phyloP scores from a whole-genome alignment of 1,139 yeast species.

The Debaryomyces sp. region DNA sequence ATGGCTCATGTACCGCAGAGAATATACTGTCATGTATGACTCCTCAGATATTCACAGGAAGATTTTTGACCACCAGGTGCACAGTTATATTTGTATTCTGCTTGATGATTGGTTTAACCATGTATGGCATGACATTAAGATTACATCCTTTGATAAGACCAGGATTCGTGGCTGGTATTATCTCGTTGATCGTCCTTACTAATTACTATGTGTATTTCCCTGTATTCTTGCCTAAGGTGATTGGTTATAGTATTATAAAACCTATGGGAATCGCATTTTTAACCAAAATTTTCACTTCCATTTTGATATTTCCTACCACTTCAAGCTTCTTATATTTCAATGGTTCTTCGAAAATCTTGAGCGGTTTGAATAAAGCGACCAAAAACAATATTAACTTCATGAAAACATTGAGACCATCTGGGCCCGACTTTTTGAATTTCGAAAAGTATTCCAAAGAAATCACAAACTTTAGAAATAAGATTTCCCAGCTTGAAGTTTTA shows the following conservation, averaged over 20 bases:
- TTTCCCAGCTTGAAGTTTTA: slow-evolving; percentile 25
- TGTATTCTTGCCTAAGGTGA: slow-evolving; percentile 23
- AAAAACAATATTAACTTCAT: slow-evolving; percentile 28
- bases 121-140: slow-evolving; percentile 27
- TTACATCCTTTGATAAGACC: slow-evolving; percentile 23
- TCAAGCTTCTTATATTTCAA: slow-evolving; percentile 27
- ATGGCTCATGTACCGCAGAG: slow-evolving; percentile 30
- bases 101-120: slow-evolving; percentile 25
- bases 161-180: slow-evolving; percentile 26
- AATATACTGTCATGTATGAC: slow-evolving; percentile 24
- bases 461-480: slow-evolving; percentile 19
- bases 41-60: slow-evolving; percentile 28
- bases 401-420: slow-evolving; percentile 33
- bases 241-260: slow-evolving; percentile 25
- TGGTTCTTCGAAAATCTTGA: slow-evolving; percentile 20
- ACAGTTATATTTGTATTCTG: slow-evolving; percentile 28
- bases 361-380: slow-evolving; percentile 18
- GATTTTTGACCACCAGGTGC: slow-evolving; percentile 29
- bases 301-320: slow-evolving; percentile 35
- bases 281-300: slow-evolving; percentile 19
- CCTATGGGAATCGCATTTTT: slow-evolving; percentile 31
- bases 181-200: slow-evolving; percentile 23
- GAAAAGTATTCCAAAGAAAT: slow-evolving; percentile 23
- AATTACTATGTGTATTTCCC: slow-evolving; percentile 35
- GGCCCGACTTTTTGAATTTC: slow-evolving; percentile 25